Evolutionary conservation across 2,329 filamentous ascomycete species (phyloP).

Genomic region (Aspergillus ustus): DNA sequence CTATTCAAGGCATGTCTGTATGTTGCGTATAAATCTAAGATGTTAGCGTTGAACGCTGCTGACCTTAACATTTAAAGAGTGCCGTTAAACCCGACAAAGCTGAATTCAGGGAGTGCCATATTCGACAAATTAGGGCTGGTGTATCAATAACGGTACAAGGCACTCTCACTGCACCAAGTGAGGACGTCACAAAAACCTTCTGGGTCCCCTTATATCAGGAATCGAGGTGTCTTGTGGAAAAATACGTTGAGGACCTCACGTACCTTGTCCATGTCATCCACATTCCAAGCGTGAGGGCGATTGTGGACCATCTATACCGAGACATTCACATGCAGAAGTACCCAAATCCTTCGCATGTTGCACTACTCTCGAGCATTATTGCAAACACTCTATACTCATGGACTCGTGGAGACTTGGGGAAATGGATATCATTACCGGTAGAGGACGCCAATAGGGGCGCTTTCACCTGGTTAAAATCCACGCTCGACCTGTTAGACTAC

Average conservation of each 20-base stretch:
- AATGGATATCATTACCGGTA: background rate
- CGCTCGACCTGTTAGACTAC: slow-evolving; percentile 40
- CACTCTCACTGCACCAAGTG: background rate
- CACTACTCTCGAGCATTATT: slow-evolving; percentile 39
- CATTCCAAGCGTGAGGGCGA: slow-evolving; percentile 30
- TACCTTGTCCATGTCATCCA: slow-evolving; percentile 44
- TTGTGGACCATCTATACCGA: slow-evolving; percentile 37
- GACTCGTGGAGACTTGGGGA: slow-evolving; percentile 27
- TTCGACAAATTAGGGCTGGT: background rate
- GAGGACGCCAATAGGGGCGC: background rate
- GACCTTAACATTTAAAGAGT: background rate
- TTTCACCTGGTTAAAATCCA: slow-evolving; percentile 23
- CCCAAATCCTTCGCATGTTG: slow-evolving; percentile 32
- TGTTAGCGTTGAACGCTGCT: background rate
- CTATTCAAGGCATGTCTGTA: background rate
- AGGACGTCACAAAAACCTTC: slow-evolving; percentile 3
- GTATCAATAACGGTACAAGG: background rate
- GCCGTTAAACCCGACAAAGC: background rate
- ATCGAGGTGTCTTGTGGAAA: slow-evolving; percentile 36
- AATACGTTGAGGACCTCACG: slow-evolving; percentile 38
- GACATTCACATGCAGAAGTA: slow-evolving; percentile 24
- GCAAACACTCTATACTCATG: slow-evolving; percentile 39
- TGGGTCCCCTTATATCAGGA: slow-evolving; percentile 43
- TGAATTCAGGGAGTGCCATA: background rate
- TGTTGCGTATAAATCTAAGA: background rate